Evolutionary conservation across 2,329 filamentous ascomycete genomes (phyloP), one percentile per base, ranked within the genome.

Genomic region (Aspergillus japonicus): DNA sequence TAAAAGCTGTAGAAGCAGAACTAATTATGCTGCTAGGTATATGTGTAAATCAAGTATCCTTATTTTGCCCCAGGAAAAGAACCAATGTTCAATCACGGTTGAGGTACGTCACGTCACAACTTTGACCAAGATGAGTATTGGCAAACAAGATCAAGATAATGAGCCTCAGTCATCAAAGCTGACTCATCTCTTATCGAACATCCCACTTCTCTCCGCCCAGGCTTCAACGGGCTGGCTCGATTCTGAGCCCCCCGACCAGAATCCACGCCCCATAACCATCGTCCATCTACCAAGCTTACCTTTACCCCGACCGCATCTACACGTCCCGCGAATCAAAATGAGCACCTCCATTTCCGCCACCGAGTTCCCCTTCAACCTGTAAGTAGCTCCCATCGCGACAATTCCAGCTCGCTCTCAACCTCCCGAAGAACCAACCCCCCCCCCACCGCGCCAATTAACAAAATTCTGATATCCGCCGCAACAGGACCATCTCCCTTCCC

Each of bases 401-500:
- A 33, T 47, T 29, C 48, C 35, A 49, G 21, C 21, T 23, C 21
- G 19, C 58, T 55, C 29, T 44, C 54, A 57, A 60, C 58, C 21
- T 44, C 33, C 10, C 12, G 14, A 35, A 10, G 39, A 21, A 21
- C 21, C 26, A 29, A 42, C 12, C 16, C 29, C 39, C 50, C 14
- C 11, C 55, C 54, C 61, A 57, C 57, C 55, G 50, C 35, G 19
- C 48, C 31, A 39, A 44, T 26, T 39, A 23, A 54, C 57, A 58
- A 52, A 50, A 50, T 8, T n/a, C 16, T 44, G 16, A 49, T 8
- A 61, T n/a, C n/a, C 31, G 53, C 11, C 44, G 33, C 44, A 61
- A 59, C 71, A 93, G 91, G 69, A 86, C 84, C 61, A 84, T 96
- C 63, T 82, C 87, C 68, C 83, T 95, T 60, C 94, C 95, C 49